Conservation (phyloP, 768 basidiomycete species). For the Candolleomyces eurysporus region DNA sequence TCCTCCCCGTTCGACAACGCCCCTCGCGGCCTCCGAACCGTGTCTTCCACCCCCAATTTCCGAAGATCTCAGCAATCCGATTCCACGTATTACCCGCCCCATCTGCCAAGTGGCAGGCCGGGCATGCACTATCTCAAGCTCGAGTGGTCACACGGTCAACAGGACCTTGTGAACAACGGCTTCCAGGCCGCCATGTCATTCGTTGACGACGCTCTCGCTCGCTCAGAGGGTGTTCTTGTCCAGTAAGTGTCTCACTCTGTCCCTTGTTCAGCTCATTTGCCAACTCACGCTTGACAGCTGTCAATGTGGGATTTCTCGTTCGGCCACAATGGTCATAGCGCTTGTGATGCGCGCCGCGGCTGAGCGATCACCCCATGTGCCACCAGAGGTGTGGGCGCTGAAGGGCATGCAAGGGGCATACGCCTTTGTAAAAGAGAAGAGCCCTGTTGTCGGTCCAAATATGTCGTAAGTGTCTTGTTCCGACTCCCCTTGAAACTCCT, state of each 20-base stretch:
- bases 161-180: constrained; percentile 76
- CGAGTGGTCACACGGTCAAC: constrained; percentile 92
- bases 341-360: constrained; percentile 93
- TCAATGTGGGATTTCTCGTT: constrained; percentile 91
- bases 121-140: constrained; percentile 87
- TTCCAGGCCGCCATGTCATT: constrained; percentile 82
- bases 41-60: constrained; percentile 70
- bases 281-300: constrained; percentile 50
- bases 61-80: constrained; percentile 33
- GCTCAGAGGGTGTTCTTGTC: constrained; percentile 78
- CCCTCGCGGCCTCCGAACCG: constrained; percentile 52
- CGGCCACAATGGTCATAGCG: constrained; percentile 87
- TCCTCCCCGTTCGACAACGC: constrained; percentile 61
- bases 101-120: constrained; percentile 68
- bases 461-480: constrained; percentile 72
- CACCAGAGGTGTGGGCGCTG: constrained; percentile 73
- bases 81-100: constrained; percentile 64
- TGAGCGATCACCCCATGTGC: constrained; percentile 58
- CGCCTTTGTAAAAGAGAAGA: constrained; percentile 85
- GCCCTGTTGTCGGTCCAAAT: constrained; percentile 86
- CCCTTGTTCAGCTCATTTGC: constrained; percentile 17
- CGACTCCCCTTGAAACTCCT: constrained; percentile 15
- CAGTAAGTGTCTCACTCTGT: constrained; percentile 56
- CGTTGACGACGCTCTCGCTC: constrained; percentile 70
- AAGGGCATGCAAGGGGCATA: constrained; percentile 91